Conservation (phyloP, 768 basidiomycete genomes). For the Macrolepiota fuliginosa region DNA sequence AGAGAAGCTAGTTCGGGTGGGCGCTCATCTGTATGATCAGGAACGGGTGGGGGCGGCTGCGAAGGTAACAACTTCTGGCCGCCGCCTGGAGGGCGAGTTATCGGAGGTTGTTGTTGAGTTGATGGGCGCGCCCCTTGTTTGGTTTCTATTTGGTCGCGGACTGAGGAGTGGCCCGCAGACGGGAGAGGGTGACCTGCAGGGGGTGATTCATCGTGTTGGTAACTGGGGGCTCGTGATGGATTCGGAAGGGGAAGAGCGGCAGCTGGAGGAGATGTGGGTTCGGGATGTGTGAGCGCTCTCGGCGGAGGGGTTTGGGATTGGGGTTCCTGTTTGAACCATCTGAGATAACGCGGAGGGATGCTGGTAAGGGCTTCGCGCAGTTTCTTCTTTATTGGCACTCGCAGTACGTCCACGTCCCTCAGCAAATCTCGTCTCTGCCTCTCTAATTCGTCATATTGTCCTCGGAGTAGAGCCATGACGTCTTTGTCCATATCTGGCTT, state of each 20-base stretch:
- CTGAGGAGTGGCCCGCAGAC: too few relatives aligned
- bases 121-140: too few relatives aligned
- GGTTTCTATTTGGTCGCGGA: too few relatives aligned
- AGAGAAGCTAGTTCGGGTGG: too few relatives aligned
- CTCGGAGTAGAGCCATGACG: background rate
- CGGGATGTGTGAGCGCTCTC: background rate
- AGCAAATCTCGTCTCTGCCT: background rate
- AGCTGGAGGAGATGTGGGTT: background rate
- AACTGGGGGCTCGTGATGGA: background rate
- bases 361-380: background rate
- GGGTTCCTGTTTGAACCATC: background rate
- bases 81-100: too few relatives aligned
- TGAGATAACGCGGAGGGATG: background rate
- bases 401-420: background rate
- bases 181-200: background rate
- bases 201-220: background rate
- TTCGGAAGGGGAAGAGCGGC: background rate
- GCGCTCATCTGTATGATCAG: too few relatives aligned
- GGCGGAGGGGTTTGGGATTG: background rate
- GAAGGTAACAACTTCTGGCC: too few relatives aligned
- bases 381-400: background rate
- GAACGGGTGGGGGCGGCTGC: too few relatives aligned
- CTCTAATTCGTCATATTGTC: conserved; percentile 1
- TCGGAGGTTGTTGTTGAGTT: too few relatives aligned
- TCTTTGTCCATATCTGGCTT: background rate